Base-by-base conservation (phyloP, 2,329 filamentous ascomycete species). In the Arthrobotrys sinensis region DNA sequence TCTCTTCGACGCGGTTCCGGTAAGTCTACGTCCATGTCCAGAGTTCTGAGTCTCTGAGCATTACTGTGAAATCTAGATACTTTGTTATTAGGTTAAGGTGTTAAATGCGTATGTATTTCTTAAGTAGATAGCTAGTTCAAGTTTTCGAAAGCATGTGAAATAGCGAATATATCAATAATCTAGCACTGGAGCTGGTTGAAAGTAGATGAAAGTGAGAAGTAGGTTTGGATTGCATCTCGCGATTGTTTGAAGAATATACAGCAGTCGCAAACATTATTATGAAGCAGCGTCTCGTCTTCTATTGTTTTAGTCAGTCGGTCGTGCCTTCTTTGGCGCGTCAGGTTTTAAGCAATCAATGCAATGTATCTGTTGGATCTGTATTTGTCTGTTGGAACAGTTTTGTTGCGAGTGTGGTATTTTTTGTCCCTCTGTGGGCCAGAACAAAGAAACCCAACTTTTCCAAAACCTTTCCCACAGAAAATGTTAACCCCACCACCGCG, bases 341-440 rank as follows among this genome's bases (percentile, higher is more conserved):
- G 24, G 40, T 28, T 32, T 4, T 12, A 36, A 36, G n/a, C 19
- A 24, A 40, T 28, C 34, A 21, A 40, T 11, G n/a, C 12, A 48
- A 8, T 36, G 14, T 28, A 16, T 40, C n/a, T 40, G 38, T 60
- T 43, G 16, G 32, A 24, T 32, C 1, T 24, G 34, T 3, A 12
- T 24, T 28, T 38, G 32, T 11, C 11, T 62, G 32, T 50, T 50
- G 52, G 32, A 57, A 38, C n/a, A 16, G 14, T 19, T 38, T 66
- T 53, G 63, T 66, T 66, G 63, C 11, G 45, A 32, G 63, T 43
- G 63, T 66, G 63, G 63, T 66, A 66, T 66, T 66, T 66, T 53
- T 16, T 32, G 12, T 16, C 21, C 36, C 3, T 21, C n/a, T 0
- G 21, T 14, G 34, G 16, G 28, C 24, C 5, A 7, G 53, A 40